Conservation (phyloP, 2,329 filamentous ascomycete species). For the Hypoxylon sp. region DNA sequence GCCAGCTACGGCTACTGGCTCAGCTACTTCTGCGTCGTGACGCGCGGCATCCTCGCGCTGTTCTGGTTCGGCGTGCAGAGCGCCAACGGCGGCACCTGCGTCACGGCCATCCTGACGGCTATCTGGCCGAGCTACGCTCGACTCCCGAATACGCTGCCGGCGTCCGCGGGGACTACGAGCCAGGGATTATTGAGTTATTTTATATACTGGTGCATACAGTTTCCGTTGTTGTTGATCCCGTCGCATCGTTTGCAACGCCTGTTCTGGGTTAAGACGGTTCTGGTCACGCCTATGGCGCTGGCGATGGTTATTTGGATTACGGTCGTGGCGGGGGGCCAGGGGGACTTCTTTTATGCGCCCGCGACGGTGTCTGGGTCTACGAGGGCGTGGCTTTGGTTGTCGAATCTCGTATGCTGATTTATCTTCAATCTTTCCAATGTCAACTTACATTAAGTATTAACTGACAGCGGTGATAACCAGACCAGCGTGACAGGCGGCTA, state of each 20-base stretch:
- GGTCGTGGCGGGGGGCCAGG: constrained; percentile 61
- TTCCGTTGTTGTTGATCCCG: constrained; percentile 69
- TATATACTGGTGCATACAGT: constrained; percentile 70
- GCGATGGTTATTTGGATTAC: constrained; percentile 71
- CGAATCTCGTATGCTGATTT: constrained; percentile 42
- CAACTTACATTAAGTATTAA: background rate
- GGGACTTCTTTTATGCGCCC: constrained; percentile 62
- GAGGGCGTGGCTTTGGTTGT: constrained; percentile 53
- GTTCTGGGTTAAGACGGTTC: constrained; percentile 61
- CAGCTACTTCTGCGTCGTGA: constrained; percentile 57
- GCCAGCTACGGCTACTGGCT: constrained; percentile 60
- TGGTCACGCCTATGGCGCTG: constrained; percentile 67
- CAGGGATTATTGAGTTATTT: constrained; percentile 71
- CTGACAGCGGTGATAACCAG: constrained; percentile 28
- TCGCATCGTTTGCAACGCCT: constrained; percentile 68
- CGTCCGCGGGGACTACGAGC: constrained; percentile 67
- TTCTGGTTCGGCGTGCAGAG: constrained; percentile 67
- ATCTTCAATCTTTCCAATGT: too few relatives aligned
- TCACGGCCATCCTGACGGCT: constrained; percentile 61
- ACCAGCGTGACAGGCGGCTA: constrained; percentile 64
- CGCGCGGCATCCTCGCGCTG: constrained; percentile 60
- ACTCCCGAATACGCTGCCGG: constrained; percentile 67
- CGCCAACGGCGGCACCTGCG: constrained; percentile 71
- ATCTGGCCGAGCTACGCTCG: constrained; percentile 70
- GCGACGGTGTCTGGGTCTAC: constrained; percentile 58